A percentile compares a stretch with the other conserved stretches of the same genome.
Evolutionary conservation across 345 rosid genomes (phyloP).

Genomic region (Citrus maxima): DNA sequence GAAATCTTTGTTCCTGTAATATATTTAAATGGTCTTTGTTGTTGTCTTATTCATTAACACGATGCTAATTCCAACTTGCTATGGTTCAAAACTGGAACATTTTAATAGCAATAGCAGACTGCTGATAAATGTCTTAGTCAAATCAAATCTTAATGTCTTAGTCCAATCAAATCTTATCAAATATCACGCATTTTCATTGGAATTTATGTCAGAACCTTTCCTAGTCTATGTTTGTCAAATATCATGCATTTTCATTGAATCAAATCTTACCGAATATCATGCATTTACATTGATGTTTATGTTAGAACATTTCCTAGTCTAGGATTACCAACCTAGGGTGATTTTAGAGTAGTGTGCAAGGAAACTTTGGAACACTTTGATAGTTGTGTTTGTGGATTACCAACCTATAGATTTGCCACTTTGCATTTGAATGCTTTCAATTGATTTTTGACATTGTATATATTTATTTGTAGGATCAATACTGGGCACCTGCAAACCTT

Average conservation of each 20-base stretch:
- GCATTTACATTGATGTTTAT: not conserved
- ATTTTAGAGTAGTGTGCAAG: not conserved
- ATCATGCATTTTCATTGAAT: too few species aligned
- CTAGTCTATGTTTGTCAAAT: not conserved
- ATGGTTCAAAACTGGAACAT: not conserved
- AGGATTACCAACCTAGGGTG: not conserved
- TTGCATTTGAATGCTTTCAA: constrained; percentile 9
- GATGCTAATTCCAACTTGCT: not conserved
- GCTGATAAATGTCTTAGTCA: not conserved
- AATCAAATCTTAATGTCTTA: not conserved
- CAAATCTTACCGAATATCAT: not conserved
- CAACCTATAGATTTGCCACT: not conserved
- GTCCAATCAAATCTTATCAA: not conserved
- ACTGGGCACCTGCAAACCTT: constrained; percentile 61
- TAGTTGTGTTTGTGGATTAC: not conserved
- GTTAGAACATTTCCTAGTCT: constrained; percentile 3
- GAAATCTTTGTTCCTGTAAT: not conserved
- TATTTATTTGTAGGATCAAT: constrained; percentile 61
- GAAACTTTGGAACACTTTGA: not conserved
- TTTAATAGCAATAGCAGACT: not conserved
- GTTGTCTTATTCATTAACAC: not conserved
- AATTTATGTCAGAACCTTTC: constrained; percentile 4
- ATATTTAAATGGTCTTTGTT: not conserved
- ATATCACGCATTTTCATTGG: not conserved
- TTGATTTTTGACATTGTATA: constrained; percentile 5